Conservation (phyloP, 2,329 filamentous ascomycete species). For the Byssochlamys sp. region DNA sequence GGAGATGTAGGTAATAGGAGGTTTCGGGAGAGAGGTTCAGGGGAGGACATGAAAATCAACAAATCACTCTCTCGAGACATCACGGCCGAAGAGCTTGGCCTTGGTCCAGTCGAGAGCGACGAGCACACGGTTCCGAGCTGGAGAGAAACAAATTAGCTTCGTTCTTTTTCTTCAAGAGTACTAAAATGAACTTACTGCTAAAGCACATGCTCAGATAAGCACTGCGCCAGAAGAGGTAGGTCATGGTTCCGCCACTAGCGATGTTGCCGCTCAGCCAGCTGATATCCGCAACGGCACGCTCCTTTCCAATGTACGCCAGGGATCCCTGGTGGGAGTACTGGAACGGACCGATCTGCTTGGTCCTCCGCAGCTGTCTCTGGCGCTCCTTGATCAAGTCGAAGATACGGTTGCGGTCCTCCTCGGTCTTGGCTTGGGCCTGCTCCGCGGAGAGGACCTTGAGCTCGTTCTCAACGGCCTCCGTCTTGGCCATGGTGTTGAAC, state of each 20-base stretch:
- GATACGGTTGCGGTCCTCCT: constrained; percentile 48
- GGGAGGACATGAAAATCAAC: background rate
- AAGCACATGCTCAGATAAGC: constrained; percentile 99
- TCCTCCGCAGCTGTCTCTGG: constrained; percentile 75
- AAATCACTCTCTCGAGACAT: constrained; percentile 52
- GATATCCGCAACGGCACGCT: constrained; percentile 94
- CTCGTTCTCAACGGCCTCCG: constrained; percentile 67
- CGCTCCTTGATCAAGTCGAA: constrained; percentile 72
- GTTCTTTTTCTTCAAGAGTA: background rate
- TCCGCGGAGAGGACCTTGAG: constrained; percentile 59
- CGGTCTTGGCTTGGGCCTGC: constrained; percentile 57
- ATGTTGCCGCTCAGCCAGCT: constrained; percentile 96
- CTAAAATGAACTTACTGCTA: constrained; percentile 63
- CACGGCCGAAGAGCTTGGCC: constrained; percentile 90
- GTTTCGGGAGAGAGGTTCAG: background rate
- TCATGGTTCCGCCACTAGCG: constrained; percentile 82
- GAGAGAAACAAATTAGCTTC: background rate
- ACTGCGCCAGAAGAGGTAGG: constrained; percentile 96
- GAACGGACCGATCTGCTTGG: constrained; percentile 95
- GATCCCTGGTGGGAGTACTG: constrained; percentile 97
- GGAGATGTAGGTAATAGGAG: background rate
- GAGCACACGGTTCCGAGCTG: constrained; percentile 85
- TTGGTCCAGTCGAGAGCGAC: constrained; percentile 94
- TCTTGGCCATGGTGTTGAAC: constrained; percentile 99
- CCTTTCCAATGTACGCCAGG: constrained; percentile 93